Base-by-base conservation (phyloP, 768 basidiomycete species). In the Termitomyces sp. region DNA sequence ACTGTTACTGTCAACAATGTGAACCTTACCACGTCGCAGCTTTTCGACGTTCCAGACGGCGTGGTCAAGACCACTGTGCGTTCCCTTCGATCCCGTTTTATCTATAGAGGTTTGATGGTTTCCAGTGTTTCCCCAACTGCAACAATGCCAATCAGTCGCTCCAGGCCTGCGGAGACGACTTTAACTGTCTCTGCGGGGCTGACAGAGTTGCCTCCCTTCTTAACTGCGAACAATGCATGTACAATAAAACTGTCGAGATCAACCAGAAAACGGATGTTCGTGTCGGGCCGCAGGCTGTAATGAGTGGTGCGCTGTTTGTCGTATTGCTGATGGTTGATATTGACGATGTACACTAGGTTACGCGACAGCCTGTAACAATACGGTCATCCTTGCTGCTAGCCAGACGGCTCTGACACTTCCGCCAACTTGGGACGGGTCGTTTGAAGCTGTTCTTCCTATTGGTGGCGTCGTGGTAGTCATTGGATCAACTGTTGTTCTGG, bases 211-310 rank as follows among this genome's bases (percentile, higher is more conserved):
- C 70, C 1, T 65, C 74, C 1, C 71, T 92, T 58, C 72, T 77
- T 2, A 54, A 67, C 38, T 89, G 89, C 73, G 81, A 92, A 70
- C 84, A 86, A 67, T 92, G 90, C 77, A 81, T 88, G 79, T 86
- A 88, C 68, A 70, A 73, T 45, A 74, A 75, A 59, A 73, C 90
- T 32, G 80, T 92, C 64, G 67, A 68, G 9, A 72, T 73, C 39
- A 86, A 87, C 68, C 68, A 76, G 58, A 76, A 70, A 24, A 73
- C 77, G 59, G 84, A 88, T 69, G 73, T 77, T 54, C 76, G 78
- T 16, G 83, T 82, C 4, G 90, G 90, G 9, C 86, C 86, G n/a
- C 78, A 79, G 53, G 69, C 79, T 16, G 76, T 87, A n/a, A 73
- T 91, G 45, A 70, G 68, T 42, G 86, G 90, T 88, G 61, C 58